A percentile compares a stretch with the other conserved stretches of the same genome.
phyloP scores from a whole-genome alignment of 805 yeast species.

The Candida maesae region DNA sequence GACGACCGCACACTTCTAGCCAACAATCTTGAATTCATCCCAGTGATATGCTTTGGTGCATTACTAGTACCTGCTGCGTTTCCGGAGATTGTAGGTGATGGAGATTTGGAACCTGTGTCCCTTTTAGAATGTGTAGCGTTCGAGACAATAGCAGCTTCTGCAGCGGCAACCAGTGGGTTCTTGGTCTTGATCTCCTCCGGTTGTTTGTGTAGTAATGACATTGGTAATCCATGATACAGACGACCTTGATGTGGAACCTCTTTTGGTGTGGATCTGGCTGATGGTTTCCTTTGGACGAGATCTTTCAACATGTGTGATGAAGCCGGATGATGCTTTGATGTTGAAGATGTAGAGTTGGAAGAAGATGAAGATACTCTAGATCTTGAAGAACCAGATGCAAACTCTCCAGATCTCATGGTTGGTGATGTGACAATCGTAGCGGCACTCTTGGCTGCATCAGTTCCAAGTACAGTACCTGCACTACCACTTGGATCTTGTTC shows the following conservation, averaged over 20 bases:
- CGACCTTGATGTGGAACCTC: conserved; percentile 30
- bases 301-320: conserved; percentile 34
- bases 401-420: conserved; percentile 7
- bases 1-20: conserved; percentile 42
- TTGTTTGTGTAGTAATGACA: background rate
- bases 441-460: conserved; percentile 36
- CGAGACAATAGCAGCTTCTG: conserved; percentile 23
- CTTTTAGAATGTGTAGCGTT: background rate
- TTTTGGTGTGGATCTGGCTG: conserved; percentile 13
- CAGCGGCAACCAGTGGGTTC: conserved; percentile 24
- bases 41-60: conserved; percentile 37
- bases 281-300: conserved; percentile 28
- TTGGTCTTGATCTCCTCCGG: conserved; percentile 3
- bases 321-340: conserved; percentile 7
- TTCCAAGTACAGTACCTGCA: conserved; percentile 31
- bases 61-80: no score
- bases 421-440: conserved; percentile 28
- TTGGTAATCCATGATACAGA: conserved; percentile 34
- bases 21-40: conserved; percentile 57
- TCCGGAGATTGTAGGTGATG: conserved; percentile 4
- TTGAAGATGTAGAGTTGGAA: background rate
- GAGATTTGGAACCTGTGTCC: background rate
- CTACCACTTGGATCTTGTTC: conserved; percentile 29
- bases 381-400: background rate
- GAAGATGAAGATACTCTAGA: conserved; percentile 2